Evolutionary conservation across 2,329 filamentous ascomycete genomes (phyloP).

Genomic region (Lecanicillium sp.): DNA sequence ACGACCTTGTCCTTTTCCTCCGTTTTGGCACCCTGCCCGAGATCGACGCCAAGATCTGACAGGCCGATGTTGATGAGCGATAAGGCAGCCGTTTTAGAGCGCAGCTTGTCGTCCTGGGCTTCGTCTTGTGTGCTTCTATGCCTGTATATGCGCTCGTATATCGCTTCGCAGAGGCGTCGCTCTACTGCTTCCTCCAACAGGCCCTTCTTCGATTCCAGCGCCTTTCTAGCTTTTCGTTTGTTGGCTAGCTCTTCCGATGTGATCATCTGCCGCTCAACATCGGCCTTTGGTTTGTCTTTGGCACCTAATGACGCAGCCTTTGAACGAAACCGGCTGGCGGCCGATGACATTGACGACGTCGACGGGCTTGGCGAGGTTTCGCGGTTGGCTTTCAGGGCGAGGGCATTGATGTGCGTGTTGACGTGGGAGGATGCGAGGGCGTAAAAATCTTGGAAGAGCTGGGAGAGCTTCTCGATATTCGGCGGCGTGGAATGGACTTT

Average conservation of each 20-base stretch:
- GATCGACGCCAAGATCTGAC: conserved; percentile 73
- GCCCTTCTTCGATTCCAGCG: conserved; percentile 68
- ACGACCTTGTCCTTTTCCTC: conserved; percentile 49
- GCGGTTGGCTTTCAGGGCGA: conserved; percentile 68
- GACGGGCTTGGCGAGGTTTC: conserved; percentile 51
- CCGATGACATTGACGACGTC: conserved; percentile 46
- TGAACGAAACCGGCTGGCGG: conserved; percentile 47
- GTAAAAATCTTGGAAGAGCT: conserved; percentile 95
- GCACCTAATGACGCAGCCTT: conserved; percentile 47
- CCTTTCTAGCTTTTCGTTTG: conserved; percentile 67
- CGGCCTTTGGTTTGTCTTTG: conserved; percentile 42
- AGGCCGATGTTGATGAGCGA: conserved; percentile 86
- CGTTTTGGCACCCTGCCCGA: conserved; percentile 42
- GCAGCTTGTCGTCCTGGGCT: conserved; percentile 85
- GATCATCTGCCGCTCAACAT: conserved; percentile 72
- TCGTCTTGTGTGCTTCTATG: conserved; percentile 90
- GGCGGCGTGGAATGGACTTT: conserved; percentile 82
- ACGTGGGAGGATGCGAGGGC: conserved; percentile 72
- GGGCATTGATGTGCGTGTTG: conserved; percentile 73
- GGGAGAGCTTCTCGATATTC: conserved; percentile 71
- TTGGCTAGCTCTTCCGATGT: conserved; percentile 78
- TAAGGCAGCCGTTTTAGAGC: conserved; percentile 87
- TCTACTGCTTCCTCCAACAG: conserved; percentile 89
- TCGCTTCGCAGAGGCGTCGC: conserved; percentile 71
- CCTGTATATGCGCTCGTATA: conserved; percentile 84